Conservation (phyloP, 176 grass and related monocot genomes). For the Musa itinerans region DNA sequence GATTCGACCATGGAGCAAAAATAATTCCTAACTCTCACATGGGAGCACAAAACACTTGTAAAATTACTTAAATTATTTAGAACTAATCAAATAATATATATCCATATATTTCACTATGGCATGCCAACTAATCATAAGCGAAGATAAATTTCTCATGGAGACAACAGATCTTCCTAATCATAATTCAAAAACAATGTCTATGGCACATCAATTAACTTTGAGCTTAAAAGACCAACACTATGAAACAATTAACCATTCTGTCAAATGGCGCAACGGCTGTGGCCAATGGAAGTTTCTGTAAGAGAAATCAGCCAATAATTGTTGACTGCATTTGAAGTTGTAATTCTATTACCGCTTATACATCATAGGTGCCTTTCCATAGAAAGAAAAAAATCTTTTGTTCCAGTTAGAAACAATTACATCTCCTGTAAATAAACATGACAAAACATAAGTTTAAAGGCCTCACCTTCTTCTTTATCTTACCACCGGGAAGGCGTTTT, state of each 20-base stretch:
- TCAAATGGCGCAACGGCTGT: too few species aligned
- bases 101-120: background rate
- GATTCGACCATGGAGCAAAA: too few species aligned
- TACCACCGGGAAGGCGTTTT: conserved; percentile 92
- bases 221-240: background rate
- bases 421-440: background rate
- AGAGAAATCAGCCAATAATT: too few species aligned
- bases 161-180: background rate
- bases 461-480: conserved; percentile 93
- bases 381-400: too few species aligned
- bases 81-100: background rate
- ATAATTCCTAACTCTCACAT: too few species aligned
- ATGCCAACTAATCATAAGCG: background rate
- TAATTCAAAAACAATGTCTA: background rate
- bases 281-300: too few species aligned
- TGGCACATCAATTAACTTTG: background rate
- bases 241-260: too few species aligned
- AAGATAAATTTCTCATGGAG: background rate
- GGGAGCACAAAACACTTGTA: too few species aligned
- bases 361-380: too few species aligned
- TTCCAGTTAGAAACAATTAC: background rate
- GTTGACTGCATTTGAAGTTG: too few species aligned
- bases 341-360: too few species aligned
- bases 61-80: too few species aligned
- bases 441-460: background rate